Percentiles rank a stretch among this genome's conserved stretches.
These are phyloP conservation scores for Kazachstania sp. DNA, from an alignment of 1,139 yeast genomes.

Conservation along the genomic window DNA sequence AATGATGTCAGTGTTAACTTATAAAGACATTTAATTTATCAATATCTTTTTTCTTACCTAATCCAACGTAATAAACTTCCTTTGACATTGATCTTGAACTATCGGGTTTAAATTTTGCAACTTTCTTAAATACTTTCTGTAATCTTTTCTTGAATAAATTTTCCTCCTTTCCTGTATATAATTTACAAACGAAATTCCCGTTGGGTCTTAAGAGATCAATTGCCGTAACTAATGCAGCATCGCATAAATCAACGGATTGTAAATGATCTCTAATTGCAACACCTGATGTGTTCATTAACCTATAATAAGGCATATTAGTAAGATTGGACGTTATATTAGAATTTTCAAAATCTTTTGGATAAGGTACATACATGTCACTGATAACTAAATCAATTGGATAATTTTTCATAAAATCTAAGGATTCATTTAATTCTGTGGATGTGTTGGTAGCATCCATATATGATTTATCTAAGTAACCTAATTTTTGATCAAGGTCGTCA, in stretches of 20 bases:
- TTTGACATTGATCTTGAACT: conserved; percentile 54
- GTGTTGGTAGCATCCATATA: conserved; percentile 11
- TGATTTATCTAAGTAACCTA: conserved; percentile 23
- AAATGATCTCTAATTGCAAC: conserved; percentile 53
- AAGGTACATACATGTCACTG: conserved; percentile 83
- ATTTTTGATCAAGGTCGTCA: conserved; percentile 22
- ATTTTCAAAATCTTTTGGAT: conserved; percentile 41
- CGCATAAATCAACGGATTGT: conserved; percentile 64
- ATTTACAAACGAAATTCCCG: conserved; percentile 69
- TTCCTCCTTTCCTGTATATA: conserved; percentile 66
- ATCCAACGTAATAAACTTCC: conserved; percentile 68
- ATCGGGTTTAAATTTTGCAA: conserved; percentile 48
- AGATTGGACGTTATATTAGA: conserved; percentile 61
- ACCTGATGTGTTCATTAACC: conserved; percentile 73
- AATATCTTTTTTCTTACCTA: conserved; percentile 38
- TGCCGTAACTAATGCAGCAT: conserved; percentile 75
- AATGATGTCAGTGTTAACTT: too few species aligned
- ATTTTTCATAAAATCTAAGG: conserved; percentile 10
- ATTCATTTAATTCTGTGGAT: not conserved
- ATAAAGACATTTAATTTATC: conserved; percentile 43
- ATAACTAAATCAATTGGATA: conserved; percentile 58
- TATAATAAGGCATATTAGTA: conserved; percentile 64
- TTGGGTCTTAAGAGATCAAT: conserved; percentile 57
- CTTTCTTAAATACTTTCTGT: conserved; percentile 49
- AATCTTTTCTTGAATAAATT: conserved; percentile 48